Conservation (phyloP, 108 stramenopile species). For the Fragilariopsis cylindrus region DNA sequence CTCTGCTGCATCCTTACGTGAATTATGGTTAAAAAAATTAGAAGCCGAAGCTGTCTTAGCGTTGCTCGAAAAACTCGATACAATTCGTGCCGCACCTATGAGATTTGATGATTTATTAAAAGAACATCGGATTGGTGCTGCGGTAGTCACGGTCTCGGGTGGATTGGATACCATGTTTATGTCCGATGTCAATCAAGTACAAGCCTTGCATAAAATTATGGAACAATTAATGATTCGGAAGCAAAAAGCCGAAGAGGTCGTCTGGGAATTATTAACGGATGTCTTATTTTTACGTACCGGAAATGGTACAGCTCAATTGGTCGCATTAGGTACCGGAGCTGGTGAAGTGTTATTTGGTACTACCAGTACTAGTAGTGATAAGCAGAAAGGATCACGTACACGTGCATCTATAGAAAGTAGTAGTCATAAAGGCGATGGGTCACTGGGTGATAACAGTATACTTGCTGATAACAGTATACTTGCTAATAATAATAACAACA, state of each 20-base stretch:
- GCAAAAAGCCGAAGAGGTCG: conserved; percentile 82
- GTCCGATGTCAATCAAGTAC: conserved; percentile 69
- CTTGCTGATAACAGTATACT: background rate
- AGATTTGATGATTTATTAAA: conserved; percentile 58
- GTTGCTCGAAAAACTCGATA: conserved; percentile 73
- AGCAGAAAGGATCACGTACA: background rate
- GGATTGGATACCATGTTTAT: conserved; percentile 79
- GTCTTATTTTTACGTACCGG: conserved; percentile 74
- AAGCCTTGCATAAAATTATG: conserved; percentile 75
- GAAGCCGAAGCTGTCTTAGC: conserved; percentile 81
- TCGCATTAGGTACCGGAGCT: background rate
- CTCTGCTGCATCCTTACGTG: conserved; percentile 73
- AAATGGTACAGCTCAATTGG: conserved; percentile 35
- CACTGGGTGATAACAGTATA: background rate
- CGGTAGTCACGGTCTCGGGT: conserved; percentile 56
- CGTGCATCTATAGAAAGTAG: background rate
- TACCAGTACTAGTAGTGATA: background rate
- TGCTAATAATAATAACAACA: background rate
- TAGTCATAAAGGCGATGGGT: background rate
- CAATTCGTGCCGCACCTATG: conserved; percentile 78
- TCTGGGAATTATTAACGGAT: conserved; percentile 78
- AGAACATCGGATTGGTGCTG: conserved; percentile 72
- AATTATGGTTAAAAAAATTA: conserved; percentile 88
- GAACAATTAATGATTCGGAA: conserved; percentile 84
- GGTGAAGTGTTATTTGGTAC: background rate